Evolutionary conservation across 805 yeast species (phyloP), one percentile per base, ranked within the genome.

Genomic region (Kazachstania bromeliacearum): DNA sequence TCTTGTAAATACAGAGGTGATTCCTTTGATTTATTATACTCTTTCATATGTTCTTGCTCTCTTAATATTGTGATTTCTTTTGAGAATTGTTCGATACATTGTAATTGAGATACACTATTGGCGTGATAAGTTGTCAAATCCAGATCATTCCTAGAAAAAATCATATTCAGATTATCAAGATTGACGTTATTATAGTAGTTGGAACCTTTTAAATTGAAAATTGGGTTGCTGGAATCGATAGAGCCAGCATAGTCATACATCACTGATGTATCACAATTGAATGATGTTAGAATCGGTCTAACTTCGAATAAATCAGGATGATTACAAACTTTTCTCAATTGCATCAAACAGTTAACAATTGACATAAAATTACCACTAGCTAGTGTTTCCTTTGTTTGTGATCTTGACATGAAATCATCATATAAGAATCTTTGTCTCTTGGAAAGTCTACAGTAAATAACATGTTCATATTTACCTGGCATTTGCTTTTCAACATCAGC

Each of bases 381-480:
- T 42, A 92, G 67, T 3, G 97, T 92, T 44, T 85, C 96, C 50
- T 75, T 80, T 0, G 99, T 92, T 51, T 89, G 89, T 6, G 98
- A 95, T 44, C 98, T 69, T 1, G 96, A 82, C 94, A 92, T 85
- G 53, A 92, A 92, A 59, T 92, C 99, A 57, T 92, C 98, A 51
- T 92, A 92, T 37, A 92, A 61, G 50, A 75, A 83, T 41, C 97
- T 64, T 56, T 92, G 99, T 45, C 99, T 73, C 50, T 92, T 87
- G 2, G 96, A 87, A 31, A 92, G 63, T 19, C 95, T 73, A 63
- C 98, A 94, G 55, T 83, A 85, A 5, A 92, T 78, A 40, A 92
- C 79, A 57, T 92, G 99, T 57, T 92, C 99, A 57, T 87, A 84
- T 53, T 92, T 92, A 0, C 83, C 96, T 1, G 99, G 99, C 98